phyloP scores from a whole-genome alignment of 192 early-diverging fungal species.

The Powellomyces hirtus region DNA sequence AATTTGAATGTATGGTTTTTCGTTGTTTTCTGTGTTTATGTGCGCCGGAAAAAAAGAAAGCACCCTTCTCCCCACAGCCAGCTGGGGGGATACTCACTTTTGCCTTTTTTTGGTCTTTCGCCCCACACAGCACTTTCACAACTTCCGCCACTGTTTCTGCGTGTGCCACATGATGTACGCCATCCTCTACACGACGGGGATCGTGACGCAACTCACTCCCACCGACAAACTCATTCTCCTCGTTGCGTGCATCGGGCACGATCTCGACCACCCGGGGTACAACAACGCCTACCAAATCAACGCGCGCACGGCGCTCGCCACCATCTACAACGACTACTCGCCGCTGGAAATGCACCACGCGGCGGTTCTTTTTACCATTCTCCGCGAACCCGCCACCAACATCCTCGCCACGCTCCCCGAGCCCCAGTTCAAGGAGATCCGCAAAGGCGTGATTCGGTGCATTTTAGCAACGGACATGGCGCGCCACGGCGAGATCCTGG shows the following conservation, averaged over 20 bases:
- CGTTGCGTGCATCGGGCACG: slow-evolving; percentile 32
- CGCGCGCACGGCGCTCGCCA: slow-evolving; percentile 45
- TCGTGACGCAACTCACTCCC: slow-evolving; percentile 31
- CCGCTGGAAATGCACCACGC: slow-evolving; percentile 53
- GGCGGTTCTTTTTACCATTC: slow-evolving; percentile 46
- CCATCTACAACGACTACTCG: slow-evolving; percentile 53
- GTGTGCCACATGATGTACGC: slow-evolving; percentile 53
- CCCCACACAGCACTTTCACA: slow-evolving; percentile 42
- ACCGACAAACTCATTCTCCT: slow-evolving; percentile 42
- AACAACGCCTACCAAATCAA: slow-evolving; percentile 53
- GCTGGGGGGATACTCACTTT: slow-evolving; percentile 23
- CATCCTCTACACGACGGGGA: slow-evolving; percentile 33
- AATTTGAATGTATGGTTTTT: too few species aligned
- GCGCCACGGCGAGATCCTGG: slow-evolving; percentile 49
- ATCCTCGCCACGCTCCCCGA: slow-evolving; percentile 32
- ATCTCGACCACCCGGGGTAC: slow-evolving; percentile 46
- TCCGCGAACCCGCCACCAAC: slow-evolving; percentile 35
- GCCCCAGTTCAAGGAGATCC: slow-evolving; percentile 35
- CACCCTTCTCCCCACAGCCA: background rate
- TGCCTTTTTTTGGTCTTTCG: background rate
- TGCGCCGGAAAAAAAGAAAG: background rate
- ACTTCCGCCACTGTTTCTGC: slow-evolving; percentile 54
- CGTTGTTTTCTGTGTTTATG: too few species aligned
- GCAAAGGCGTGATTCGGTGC: slow-evolving; percentile 51
- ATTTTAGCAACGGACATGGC: slow-evolving; percentile 59